Evolutionary conservation across 768 basidiomycete genomes (phyloP), one percentile per base, ranked within the genome.

Genomic region (Trametes elegans): DNA sequence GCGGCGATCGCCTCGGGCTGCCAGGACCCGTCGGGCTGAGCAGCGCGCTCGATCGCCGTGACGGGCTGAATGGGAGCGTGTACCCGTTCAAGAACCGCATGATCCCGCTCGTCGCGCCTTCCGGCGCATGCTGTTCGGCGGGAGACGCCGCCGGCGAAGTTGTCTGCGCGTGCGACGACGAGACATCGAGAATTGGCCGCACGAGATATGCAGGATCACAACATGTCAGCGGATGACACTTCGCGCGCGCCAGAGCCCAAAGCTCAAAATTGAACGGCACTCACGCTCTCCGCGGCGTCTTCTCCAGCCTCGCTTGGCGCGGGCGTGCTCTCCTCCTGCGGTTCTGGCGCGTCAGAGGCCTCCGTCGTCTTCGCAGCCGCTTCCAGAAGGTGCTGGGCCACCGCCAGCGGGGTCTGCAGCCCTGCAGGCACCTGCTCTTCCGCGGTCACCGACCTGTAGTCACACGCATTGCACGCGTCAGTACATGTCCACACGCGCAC

Each of bases 81-180:
- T 85, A 87, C 35, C 75, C 71, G 42, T 82, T 80, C 57, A 85
- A 66, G 70, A 88, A 87, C 29, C 81, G 76, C 24, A 86, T 70
- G 38, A 88, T 68, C 3, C 84, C 79, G 32, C 70, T 55, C 39
- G 66, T 52, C 26, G 62, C 65, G 14, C 69, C 56, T n/a, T 64
- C 59, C 43, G 64, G 45, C 36, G 65, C 55, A 44, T 56, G 61
- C 3, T 38, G 38, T 28, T 67, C 64, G 13, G 66, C 55, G 29
- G 60, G 43, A 3, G 59, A 58, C n/a, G 62, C 53, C 19, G 49
- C 32, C 10, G 53, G 52, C 46, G 61, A 58, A 41, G n/a, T n/a
- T n/a, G 64, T 60, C 39, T 68, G 68, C 43, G n/a, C n/a, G n/a
- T 67, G 70, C 26, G 29, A 6, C 24, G n/a, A 42, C 31, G 28